Evolutionary conservation across 139 green algal genomes (phyloP), one percentile per base, ranked within the genome.

Genomic region (Prasinococcaceae sp.): DNA sequence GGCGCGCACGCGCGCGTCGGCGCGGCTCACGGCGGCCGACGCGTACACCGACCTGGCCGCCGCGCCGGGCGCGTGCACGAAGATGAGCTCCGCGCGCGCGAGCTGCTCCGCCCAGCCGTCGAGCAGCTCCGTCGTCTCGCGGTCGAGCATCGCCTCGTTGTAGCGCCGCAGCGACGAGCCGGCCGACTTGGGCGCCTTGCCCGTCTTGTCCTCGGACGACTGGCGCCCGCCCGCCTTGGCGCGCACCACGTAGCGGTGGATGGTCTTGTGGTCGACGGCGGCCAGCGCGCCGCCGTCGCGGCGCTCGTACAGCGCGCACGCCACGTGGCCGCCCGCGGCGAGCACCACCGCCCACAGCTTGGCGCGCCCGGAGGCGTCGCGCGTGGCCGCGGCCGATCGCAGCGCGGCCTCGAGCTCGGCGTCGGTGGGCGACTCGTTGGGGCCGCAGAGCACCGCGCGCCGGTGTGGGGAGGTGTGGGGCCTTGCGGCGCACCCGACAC

Each of bases 141-240:
- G 39, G 1, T 76, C 58, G 39, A 93, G 67, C 27, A 63, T 58
- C 9, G 42, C 62, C 72, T 96, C 88, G 63, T 96, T 96, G 68
- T 92, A 73, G 3, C 84, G 72, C 1, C 88, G 70, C 33, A 94
- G 72, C 12, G 59, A 53, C 2, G 79, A 81, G 20, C 88, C 88
- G 16, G 84, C 86, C 2, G 80, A 93, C 22, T 79, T 67, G 2
- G 76, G 76, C 46, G 67, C 81, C 63, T 92, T 92, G 35, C 84
- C 83, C 17, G 63, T 80, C 20, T 69, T 76, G 65, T 96, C 82
- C 67, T 93, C 86, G 41, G 35, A 66, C 14, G 79, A 83, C 73
- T 95, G 86, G 64, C 81, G 76, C 40, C 86, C 85, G 24, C 86
- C 86, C 26, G 79, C 76, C 61, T 89, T 90, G 26, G 83, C 81